Conservation (phyloP, 2,329 filamentous ascomycete genomes). For the Colletotrichum karsti region DNA sequence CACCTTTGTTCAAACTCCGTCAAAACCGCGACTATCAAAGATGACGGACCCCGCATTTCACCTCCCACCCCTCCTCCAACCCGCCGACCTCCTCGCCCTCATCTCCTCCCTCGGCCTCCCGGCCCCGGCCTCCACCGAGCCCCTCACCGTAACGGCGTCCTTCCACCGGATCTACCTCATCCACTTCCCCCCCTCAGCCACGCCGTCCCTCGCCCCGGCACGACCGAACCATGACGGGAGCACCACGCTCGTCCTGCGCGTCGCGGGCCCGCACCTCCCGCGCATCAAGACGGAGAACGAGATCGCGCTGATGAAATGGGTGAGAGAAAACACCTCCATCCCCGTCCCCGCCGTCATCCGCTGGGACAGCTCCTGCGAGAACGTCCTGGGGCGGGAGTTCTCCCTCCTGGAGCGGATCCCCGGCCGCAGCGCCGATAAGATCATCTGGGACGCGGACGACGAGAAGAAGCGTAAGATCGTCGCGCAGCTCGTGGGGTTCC, state of each 20-base stretch:
- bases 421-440: constrained; percentile 33
- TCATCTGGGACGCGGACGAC: constrained; percentile 38
- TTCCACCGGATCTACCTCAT: constrained; percentile 39
- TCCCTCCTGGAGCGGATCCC: constrained; percentile 44
- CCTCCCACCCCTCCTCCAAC: not conserved
- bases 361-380: constrained; percentile 40
- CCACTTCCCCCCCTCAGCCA: constrained; percentile 19
- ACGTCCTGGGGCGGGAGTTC: constrained; percentile 50
- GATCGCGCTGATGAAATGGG: constrained; percentile 44
- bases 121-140: constrained; percentile 18
- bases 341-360: constrained; percentile 43
- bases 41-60: not conserved
- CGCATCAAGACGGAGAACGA: constrained; percentile 45
- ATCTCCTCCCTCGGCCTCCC: constrained; percentile 30
- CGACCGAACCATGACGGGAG: constrained; percentile 1
- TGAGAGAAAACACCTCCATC: constrained; percentile 39
- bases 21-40: not conserved
- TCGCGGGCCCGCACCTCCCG: constrained; percentile 45
- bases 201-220: not conserved
- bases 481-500: constrained; percentile 39
- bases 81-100: constrained; percentile 23
- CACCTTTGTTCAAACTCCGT: not conserved
- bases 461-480: constrained; percentile 40
- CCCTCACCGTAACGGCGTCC: constrained; percentile 30
- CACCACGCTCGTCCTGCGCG: constrained; percentile 38